Base-by-base conservation (phyloP, 116 monocot genomes). In the Papilionanthe hybrid region DNA sequence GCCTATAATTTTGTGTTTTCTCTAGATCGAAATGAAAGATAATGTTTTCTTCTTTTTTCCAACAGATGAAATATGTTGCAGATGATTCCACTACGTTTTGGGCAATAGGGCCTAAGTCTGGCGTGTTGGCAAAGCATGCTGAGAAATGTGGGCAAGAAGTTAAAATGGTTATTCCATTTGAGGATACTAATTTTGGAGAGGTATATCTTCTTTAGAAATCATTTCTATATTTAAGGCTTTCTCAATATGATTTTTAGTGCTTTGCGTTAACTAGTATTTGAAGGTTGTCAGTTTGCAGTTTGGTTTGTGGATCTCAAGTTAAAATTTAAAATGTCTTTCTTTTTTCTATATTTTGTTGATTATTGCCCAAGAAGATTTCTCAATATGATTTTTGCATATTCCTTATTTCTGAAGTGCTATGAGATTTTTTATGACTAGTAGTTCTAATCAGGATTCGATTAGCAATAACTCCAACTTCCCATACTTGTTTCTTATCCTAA, bases 21-120 rank as follows among this genome's bases (percentile, higher is more conserved):
- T 55, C 53, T 32, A 37, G 42, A 15, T 78, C 11, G 18, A 49
- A 5, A 75, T 56, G 19, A 19, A 50, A 17, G 6, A 19, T 12
- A 71, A 50, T 41, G 22, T 22, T 47, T 72, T 75, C 20, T 72
- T 5, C 41, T 22, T 83, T 30, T 83, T 44, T 83, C 37, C 32
- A 50, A 72, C 87, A 99, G 99, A 74, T 99, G 82, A 99, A 89
- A 81, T 99, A 94, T 89, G 91, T 90, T 49, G 80, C 82, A 66
- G 99, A 99, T 91, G 94, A 87, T 72, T 95, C 99, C 27, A 95
- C 99, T 66, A 89, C 79, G 63, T 95, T 99, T 82, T 99, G 99
- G 99, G 99, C 94, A 58, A 89, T 99, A 75, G 95, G 95, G 53
- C 80, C 83, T 71, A 71, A 67, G 72, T 86, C 83, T 79, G 86